Base-by-base conservation (phyloP, 306 rosid genomes). In the Citrullus amarus region DNA sequence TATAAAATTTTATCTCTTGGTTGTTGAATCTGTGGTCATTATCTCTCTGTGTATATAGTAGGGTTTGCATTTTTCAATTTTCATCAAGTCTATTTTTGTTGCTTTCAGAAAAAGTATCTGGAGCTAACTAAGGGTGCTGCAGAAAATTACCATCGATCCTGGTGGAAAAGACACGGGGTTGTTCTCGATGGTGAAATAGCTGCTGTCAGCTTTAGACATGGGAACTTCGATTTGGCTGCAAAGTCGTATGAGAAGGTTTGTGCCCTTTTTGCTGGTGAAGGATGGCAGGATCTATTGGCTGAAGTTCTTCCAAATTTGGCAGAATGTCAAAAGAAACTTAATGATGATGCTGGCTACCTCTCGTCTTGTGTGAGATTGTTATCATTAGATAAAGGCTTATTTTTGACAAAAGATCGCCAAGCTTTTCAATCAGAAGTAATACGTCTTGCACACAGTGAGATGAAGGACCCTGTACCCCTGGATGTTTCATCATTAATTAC, bases 91-190 rank as follows among this genome's bases (percentile, higher is more conserved):
- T 63, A 15, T 46, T 50, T 81, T 55, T 80, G 77, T 80, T 75
- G 78, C 82, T 82, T 83, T 83, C 96, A 96, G 99, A 79, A 91
- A 92, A 92, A 91, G 83, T 96, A 92, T 87, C 79, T 96, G 81
- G 97, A 87, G 86, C 86, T 96, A 72, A 96, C 98, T 76, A 96
- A 91, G 86, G 98, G 99, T 71, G 99, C 99, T 65, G 96, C 98
- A 28, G 90, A 96, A 81, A 92, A 89, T 87, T 96, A 96, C 80
- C 97, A 88, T 85, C 87, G 75, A 60, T 96, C 99, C 81, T 92
- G 97, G 98, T 96, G 98, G 99, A 95, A 91, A 85, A 92, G 99
- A 81, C 99, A 92, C 80, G 99, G 99, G 81, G 99, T 95, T 80
- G 98, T 92, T 82, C 96, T 96, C 79, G 99, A 96, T 86, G 99